Base-by-base conservation (phyloP, 345 rosid genomes). In the Alliaria petiolata region DNA sequence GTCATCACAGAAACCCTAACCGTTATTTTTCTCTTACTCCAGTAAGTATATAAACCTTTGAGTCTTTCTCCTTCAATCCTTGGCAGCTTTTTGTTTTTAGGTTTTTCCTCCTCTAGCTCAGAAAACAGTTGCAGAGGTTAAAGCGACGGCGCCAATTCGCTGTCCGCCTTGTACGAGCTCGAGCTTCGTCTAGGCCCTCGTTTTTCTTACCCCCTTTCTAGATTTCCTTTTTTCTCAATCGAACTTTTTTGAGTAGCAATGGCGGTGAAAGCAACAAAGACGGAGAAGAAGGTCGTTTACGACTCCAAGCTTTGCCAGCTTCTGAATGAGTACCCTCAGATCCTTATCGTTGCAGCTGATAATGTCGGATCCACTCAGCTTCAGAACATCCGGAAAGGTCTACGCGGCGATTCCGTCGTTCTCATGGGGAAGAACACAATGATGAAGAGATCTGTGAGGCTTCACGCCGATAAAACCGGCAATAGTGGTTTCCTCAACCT, bases 351-450 rank as follows among this genome's bases (percentile, higher is more conserved):
- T 9, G 91, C 89, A 0, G 96, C 97, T 15, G 96, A 93, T 38
- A 93, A 93, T 40, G 98, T 93, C 2, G 98, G 98, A 2, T 93
- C 98, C 12, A 91, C 78, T 40, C 98, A 93, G 86, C 84, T 93
- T 36, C 97, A 91, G 87, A 89, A 77, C 76, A 93, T 93, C n/a
- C 66, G 97, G 65, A 80, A 7, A 35, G 97, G 98, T 39, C 80
- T 93, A 9, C 82, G 97, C 2, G 93, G 97, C 4, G 91, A 91
- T 76, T 91, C 98, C 0, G 44, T 91, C 3, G 87, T 93, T n/a
- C 84, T 93, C 0, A 93, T 93, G 96, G 98, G 97, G 10, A 93
- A 93, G 76, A 93, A 93, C 69, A 93, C 98, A 0, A 93, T 93
- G 97, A 91, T 91, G 98, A 93, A 91, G 83, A 74, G 98, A 79